These are phyloP conservation scores for Aspergillus novoparasiticus DNA, from an alignment of 2,329 filamentous ascomycete species.

Conservation along the genomic window DNA sequence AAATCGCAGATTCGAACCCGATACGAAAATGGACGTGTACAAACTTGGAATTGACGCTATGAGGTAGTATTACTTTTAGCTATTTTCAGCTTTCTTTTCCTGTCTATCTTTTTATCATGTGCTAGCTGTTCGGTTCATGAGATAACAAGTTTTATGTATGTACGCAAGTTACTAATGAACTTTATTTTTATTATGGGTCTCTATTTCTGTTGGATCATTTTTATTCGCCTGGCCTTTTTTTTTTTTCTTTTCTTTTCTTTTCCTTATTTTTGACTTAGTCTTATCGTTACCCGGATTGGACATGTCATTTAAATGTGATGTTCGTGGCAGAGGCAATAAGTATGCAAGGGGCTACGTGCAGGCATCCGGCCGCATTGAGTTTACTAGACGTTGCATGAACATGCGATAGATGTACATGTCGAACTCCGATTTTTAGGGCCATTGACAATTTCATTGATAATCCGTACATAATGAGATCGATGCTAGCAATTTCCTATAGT, in stretches of 20 bases:
- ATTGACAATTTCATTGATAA: background rate
- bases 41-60: background rate
- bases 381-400: background rate
- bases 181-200: background rate
- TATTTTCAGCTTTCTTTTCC: background rate
- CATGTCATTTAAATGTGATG: background rate
- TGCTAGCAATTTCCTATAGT: background rate
- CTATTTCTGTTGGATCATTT: background rate
- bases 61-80: background rate
- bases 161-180: slow-evolving; percentile 9
- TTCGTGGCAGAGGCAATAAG: background rate
- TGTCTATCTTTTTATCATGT: slow-evolving; percentile 1
- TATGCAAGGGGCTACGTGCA: background rate
- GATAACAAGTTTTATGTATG: slow-evolving; percentile 8
- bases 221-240: background rate
- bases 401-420: background rate
- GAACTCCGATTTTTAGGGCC: background rate
- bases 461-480: background rate
- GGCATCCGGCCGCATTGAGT: background rate
- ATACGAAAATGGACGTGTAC: background rate
- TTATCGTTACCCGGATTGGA: background rate
- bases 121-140: background rate
- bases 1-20: slow-evolving; percentile 1
- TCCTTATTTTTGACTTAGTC: too few relatives aligned
- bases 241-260: too few relatives aligned